These are phyloP conservation scores for Rubus parviflorus DNA, from an alignment of 306 rosid genomes.

Conservation along the genomic window DNA sequence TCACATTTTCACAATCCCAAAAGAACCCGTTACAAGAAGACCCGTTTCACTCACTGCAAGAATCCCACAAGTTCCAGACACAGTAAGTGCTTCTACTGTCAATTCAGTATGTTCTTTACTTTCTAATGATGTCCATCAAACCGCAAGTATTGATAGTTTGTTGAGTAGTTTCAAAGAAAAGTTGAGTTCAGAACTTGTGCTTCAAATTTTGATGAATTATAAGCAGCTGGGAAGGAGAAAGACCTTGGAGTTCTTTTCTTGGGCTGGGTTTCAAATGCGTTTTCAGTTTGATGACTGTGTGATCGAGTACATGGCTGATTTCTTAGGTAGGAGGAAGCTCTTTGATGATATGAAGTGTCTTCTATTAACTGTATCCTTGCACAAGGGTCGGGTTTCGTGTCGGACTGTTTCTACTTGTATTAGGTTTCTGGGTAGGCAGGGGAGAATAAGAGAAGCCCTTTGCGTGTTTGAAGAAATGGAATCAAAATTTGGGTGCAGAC, in stretches of 20 bases:
- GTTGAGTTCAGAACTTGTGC: constrained; percentile 50
- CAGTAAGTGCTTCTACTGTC: constrained; percentile 23
- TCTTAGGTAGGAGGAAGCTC: constrained; percentile 70
- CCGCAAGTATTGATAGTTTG: constrained; percentile 31
- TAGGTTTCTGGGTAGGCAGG: constrained; percentile 70
- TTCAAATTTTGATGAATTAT: constrained; percentile 52
- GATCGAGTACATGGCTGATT: constrained; percentile 72
- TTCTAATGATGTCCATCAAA: constrained; percentile 27
- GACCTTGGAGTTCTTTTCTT: constrained; percentile 62
- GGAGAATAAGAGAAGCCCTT: constrained; percentile 57
- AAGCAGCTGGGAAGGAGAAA: constrained; percentile 58
- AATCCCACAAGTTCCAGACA: constrained; percentile 13
- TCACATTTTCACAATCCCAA: constrained; percentile 23
- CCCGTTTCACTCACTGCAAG: constrained; percentile 6
- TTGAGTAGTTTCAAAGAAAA: constrained; percentile 31
- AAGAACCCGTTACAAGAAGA: constrained; percentile 19
- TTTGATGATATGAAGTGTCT: constrained; percentile 75
- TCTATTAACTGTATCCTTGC: constrained; percentile 44
- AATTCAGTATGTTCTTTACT: constrained; percentile 44
- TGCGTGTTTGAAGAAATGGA: constrained; percentile 67
- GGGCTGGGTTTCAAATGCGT: constrained; percentile 63
- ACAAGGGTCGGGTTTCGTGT: constrained; percentile 45
- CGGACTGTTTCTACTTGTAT: constrained; percentile 61
- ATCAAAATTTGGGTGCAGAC: constrained; percentile 50
- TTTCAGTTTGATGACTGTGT: constrained; percentile 55